Percentiles rank a stretch among this genome's conserved stretches.
Evolutionary conservation across 2,329 filamentous ascomycete genomes (phyloP).

Genomic region (Sclerotinia glacialis): DNA sequence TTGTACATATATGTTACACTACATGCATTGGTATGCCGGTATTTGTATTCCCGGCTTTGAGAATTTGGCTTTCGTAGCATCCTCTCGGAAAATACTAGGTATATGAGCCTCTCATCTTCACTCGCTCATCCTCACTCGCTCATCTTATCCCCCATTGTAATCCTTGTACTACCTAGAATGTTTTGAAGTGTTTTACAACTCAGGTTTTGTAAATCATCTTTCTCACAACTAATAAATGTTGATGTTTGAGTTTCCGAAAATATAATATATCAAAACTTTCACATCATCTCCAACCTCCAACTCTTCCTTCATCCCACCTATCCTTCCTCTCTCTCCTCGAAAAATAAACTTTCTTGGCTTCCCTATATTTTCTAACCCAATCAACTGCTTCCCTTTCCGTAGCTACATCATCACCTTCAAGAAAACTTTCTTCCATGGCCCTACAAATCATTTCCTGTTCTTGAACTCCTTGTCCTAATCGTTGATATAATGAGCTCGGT

Average conservation of each 20-base stretch:
- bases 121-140: not conserved
- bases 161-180: not conserved
- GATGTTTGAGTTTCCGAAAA: conserved; percentile 26
- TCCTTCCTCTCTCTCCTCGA: conserved; percentile 82
- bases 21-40: not conserved
- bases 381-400: conserved; percentile 81
- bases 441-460: conserved; percentile 81
- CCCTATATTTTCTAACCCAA: conserved; percentile 78
- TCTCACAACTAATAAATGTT: not conserved
- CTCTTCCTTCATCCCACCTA: conserved; percentile 92
- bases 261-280: conserved; percentile 37
- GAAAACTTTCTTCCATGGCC: conserved; percentile 88
- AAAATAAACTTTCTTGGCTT: conserved; percentile 75
- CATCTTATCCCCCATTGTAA: not conserved
- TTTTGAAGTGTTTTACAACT: not conserved
- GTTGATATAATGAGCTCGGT: conserved; percentile 80
- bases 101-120: not conserved
- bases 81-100: not conserved
- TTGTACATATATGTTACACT: not conserved
- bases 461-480: conserved; percentile 69
- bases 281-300: conserved; percentile 81
- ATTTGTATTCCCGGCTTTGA: not conserved
- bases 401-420: conserved; percentile 55
- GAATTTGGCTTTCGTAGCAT: not conserved
- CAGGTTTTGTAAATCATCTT: not conserved